These are phyloP conservation scores for Daldinia caldariorum DNA, from an alignment of 495 filamentous ascomycete species.

Conservation along the genomic window DNA sequence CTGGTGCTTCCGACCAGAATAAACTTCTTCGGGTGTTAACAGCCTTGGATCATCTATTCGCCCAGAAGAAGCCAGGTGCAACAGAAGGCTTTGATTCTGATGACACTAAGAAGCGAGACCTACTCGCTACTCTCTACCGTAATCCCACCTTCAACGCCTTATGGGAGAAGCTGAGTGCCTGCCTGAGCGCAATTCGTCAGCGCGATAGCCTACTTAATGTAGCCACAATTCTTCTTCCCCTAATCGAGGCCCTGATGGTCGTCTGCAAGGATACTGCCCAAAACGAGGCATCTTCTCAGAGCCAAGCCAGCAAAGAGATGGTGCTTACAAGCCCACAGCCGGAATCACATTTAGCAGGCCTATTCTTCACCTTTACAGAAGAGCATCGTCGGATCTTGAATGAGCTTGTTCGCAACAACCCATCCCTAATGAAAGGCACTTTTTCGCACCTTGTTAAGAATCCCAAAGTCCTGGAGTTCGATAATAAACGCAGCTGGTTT, in stretches of 20 bases:
- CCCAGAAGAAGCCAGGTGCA: conserved; percentile 67
- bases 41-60: conserved; percentile 93
- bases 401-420: conserved; percentile 94
- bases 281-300: conserved; percentile 67
- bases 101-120: conserved; percentile 74
- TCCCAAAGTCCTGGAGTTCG: conserved; percentile 97
- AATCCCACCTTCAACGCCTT: conserved; percentile 87
- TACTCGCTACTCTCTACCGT: conserved; percentile 87
- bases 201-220: conserved; percentile 96
- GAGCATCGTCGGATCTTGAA: conserved; percentile 98
- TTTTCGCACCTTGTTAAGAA: conserved; percentile 97
- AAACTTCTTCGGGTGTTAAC: conserved; percentile 94
- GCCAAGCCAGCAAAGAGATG: conserved; percentile 68
- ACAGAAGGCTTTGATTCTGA: conserved; percentile 65
- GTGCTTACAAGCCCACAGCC: conserved; percentile 79
- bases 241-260: conserved; percentile 98
- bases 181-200: conserved; percentile 85
- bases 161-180: conserved; percentile 95
- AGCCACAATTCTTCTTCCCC: conserved; percentile 89
- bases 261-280: conserved; percentile 97
- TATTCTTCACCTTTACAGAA: conserved; percentile 99
- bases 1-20: conserved; percentile 91
- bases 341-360: conserved; percentile 81
- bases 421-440: conserved; percentile 97
- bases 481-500: conserved; percentile 99